Conservation (phyloP, 139 green algal species). For the Coelastrella sp. region DNA sequence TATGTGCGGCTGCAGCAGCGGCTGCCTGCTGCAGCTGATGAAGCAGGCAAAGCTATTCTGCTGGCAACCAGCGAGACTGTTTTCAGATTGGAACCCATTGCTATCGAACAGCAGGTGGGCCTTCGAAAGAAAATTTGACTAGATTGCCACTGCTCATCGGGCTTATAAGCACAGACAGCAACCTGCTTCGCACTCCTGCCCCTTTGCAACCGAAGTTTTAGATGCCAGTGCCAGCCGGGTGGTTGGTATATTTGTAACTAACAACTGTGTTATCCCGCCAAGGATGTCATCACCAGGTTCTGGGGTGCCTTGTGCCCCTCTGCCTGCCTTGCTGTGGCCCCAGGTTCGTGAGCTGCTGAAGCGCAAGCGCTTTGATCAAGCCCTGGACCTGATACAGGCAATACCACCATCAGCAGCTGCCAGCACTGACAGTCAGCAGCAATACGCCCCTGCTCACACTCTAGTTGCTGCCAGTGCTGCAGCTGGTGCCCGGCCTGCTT, state of each 20-base stretch:
- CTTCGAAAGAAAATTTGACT: not conserved
- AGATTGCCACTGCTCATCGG: too few species aligned
- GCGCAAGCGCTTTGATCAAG: conserved; percentile 58
- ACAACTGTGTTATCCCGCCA: too few species aligned
- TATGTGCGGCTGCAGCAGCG: conserved; percentile 42
- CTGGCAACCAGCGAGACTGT: conserved; percentile 55
- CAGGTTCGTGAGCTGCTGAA: conserved; percentile 72
- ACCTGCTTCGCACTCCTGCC: too few species aligned
- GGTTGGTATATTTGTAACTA: too few species aligned
- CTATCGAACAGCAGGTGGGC: conserved; percentile 70
- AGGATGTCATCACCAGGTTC: too few species aligned
- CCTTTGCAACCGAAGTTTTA: not conserved
- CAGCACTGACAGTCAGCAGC: not conserved
- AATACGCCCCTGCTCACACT: not conserved
- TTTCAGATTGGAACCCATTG: conserved; percentile 66
- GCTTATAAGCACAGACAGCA: too few species aligned
- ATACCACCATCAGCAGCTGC: conserved; percentile 30
- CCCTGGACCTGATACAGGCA: conserved; percentile 54
- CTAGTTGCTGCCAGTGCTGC: not conserved
- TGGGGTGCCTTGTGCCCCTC: too few species aligned
- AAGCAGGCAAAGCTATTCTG: conserved; percentile 37
- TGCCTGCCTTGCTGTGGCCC: not conserved
- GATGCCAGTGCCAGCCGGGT: not conserved
- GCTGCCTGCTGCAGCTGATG: conserved; percentile 46
- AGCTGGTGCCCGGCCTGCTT: conserved; percentile 36